These are phyloP conservation scores for Jamesozyma piceae DNA, from an alignment of 805 yeast species.

Conservation along the genomic window DNA sequence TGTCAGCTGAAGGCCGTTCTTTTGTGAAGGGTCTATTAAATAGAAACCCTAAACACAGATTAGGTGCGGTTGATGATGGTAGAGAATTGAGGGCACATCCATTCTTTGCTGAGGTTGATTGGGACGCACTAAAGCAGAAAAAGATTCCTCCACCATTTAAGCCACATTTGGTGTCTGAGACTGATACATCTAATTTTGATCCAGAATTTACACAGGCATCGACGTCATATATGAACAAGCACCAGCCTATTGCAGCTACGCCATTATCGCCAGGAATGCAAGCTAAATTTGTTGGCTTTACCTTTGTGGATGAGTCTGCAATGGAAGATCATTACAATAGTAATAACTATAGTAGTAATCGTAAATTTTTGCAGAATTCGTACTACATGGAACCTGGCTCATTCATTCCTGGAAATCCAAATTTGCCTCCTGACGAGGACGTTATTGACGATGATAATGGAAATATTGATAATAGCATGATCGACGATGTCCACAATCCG, in stretches of 20 bases:
- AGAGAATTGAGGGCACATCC: slow-evolving; percentile 87
- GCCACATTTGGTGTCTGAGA: slow-evolving; percentile 83
- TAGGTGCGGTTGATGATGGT: slow-evolving; percentile 88
- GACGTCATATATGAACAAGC: slow-evolving; percentile 64
- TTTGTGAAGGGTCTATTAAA: slow-evolving; percentile 92
- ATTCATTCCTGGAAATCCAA: slow-evolving; percentile 70
- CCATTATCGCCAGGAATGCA: slow-evolving; percentile 93
- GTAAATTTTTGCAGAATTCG: slow-evolving; percentile 31
- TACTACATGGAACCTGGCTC: slow-evolving; percentile 51
- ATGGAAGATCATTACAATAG: slow-evolving; percentile 72
- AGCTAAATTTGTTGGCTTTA: slow-evolving; percentile 93
- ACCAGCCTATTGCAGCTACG: slow-evolving; percentile 40
- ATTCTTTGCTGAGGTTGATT: slow-evolving; percentile 83
- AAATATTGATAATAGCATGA: slow-evolving; percentile 29
- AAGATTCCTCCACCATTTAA: slow-evolving; percentile 93
- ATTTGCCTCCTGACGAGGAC: slow-evolving; percentile 74
- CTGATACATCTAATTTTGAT: slow-evolving; percentile 94
- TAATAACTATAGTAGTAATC: slow-evolving; percentile 26
- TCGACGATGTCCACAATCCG: slow-evolving; percentile 30
- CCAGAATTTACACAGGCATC: slow-evolving; percentile 94
- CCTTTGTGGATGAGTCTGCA: slow-evolving; percentile 88
- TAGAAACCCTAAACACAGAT: slow-evolving; percentile 90
- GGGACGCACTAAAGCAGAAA: slow-evolving; percentile 70
- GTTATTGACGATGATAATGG: slow-evolving; percentile 62
- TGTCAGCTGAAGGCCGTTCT: slow-evolving; percentile 86